Conservation (phyloP, 2,329 filamentous ascomycete genomes). For the Aspergillus fischeri region DNA sequence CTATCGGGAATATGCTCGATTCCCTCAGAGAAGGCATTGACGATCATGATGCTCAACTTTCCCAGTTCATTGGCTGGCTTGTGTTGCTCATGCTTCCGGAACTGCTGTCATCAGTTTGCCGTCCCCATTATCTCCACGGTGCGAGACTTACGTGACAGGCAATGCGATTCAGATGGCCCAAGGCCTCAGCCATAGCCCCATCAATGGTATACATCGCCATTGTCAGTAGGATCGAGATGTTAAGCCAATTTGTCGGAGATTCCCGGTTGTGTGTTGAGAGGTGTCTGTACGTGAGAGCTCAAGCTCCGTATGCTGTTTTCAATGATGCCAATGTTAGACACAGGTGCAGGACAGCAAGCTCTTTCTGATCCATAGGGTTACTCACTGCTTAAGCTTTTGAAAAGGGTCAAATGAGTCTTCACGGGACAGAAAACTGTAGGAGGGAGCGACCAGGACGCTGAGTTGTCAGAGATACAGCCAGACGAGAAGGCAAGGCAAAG, state of each 20-base stretch:
- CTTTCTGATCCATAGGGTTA: not conserved
- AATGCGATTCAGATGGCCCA: slow-evolving; percentile 23
- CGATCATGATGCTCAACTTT: slow-evolving; percentile 29
- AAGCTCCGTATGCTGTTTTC: not conserved
- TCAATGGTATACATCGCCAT: slow-evolving; percentile 22
- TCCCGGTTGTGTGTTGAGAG: not conserved
- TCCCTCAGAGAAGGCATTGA: slow-evolving; percentile 29
- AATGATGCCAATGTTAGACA: not conserved
- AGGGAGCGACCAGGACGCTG: not conserved
- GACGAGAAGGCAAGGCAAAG: not conserved
- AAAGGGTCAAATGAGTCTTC: not conserved
- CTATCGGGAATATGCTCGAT: slow-evolving; percentile 19
- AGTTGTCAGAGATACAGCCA: not conserved
- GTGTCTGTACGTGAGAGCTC: not conserved
- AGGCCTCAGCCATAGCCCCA: slow-evolving; percentile 26
- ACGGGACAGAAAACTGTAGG: not conserved
- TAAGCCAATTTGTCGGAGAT: not conserved
- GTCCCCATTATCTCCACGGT: not conserved
- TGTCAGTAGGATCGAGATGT: not conserved
- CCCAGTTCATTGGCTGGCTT: slow-evolving; percentile 34
- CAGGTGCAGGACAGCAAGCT: not conserved
- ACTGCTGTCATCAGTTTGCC: slow-evolving; percentile 18
- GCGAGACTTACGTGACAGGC: slow-evolving; percentile 23
- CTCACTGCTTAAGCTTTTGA: not conserved
- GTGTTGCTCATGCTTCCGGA: slow-evolving; percentile 26